A percentile compares a stretch with the other conserved stretches of the same genome.
Conservation (phyloP, 148 eudicot species). For the Mesembryanthemum crystallinum region DNA sequence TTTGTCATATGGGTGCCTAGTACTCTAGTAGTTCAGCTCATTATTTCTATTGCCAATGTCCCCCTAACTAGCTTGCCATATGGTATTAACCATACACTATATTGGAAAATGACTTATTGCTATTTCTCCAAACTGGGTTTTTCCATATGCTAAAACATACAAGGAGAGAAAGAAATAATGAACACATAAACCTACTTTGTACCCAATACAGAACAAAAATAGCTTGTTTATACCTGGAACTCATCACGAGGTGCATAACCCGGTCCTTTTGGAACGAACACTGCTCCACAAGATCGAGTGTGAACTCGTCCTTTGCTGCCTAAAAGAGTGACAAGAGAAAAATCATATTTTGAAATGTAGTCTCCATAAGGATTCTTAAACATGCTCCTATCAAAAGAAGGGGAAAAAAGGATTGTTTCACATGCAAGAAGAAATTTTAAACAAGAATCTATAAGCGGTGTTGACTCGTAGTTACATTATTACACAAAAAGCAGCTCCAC, state of each 20-base stretch:
- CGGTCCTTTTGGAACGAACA: slow-evolving; percentile 95
- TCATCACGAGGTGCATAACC: slow-evolving; percentile 90
- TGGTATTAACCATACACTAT: neutral
- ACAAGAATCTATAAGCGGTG: neutral
- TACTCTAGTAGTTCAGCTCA: neutral
- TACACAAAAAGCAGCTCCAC: neutral
- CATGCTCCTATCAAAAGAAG: too few relatives aligned
- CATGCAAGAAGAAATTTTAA: neutral
- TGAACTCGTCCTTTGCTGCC: slow-evolving; percentile 96
- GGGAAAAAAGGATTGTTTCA: neutral
- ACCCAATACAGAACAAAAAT: neutral
- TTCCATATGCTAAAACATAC: too few relatives aligned
- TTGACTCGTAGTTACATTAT: neutral
- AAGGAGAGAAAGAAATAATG: too few relatives aligned
- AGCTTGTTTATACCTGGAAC: slow-evolving; percentile 59
- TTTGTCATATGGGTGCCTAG: too few relatives aligned
- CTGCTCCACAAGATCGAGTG: slow-evolving; percentile 99
- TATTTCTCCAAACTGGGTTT: too few relatives aligned
- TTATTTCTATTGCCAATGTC: neutral
- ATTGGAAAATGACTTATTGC: too few relatives aligned
- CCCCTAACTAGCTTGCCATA: neutral
- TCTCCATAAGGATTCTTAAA: too few relatives aligned
- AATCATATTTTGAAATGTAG: neutral
- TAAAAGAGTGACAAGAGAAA: slow-evolving; percentile 25
- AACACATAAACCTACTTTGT: too few relatives aligned